Evolutionary conservation across 305 asterid species (phyloP).

Genomic region (Nicotiana rustica): DNA sequence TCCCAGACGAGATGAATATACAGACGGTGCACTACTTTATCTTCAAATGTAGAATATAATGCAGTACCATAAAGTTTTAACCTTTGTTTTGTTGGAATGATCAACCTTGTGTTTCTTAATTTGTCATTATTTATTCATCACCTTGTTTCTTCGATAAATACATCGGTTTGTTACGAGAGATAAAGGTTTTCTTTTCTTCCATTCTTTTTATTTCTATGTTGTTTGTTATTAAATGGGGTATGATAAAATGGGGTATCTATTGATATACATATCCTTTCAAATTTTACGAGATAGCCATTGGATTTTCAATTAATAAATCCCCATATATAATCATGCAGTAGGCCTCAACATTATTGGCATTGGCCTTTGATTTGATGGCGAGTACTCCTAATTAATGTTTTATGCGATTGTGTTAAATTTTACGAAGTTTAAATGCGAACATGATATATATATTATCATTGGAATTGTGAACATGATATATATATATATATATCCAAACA

Average conservation of each 20-base stretch:
- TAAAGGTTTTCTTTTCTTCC: background rate
- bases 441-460: too few species aligned
- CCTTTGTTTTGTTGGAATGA: background rate
- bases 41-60: conserved; percentile 33
- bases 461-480: too few species aligned
- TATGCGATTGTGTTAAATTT: too few species aligned
- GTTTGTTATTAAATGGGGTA: too few species aligned
- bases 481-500: too few species aligned
- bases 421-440: too few species aligned
- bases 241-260: too few species aligned
- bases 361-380: background rate
- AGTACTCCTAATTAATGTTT: background rate
- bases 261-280: background rate
- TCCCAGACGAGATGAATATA: conserved; percentile 35
- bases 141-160: background rate
- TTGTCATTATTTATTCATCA: background rate
- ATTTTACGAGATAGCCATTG: background rate
- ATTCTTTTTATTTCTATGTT: background rate
- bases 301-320: background rate
- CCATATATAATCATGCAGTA: conserved; percentile 2
- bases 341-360: background rate
- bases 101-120: background rate
- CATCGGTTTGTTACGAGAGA: background rate
- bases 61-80: background rate
- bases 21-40: conserved; percentile 53